Evolutionary conservation across 1,139 yeast species (phyloP).

Genomic region (Taphrina communis): DNA sequence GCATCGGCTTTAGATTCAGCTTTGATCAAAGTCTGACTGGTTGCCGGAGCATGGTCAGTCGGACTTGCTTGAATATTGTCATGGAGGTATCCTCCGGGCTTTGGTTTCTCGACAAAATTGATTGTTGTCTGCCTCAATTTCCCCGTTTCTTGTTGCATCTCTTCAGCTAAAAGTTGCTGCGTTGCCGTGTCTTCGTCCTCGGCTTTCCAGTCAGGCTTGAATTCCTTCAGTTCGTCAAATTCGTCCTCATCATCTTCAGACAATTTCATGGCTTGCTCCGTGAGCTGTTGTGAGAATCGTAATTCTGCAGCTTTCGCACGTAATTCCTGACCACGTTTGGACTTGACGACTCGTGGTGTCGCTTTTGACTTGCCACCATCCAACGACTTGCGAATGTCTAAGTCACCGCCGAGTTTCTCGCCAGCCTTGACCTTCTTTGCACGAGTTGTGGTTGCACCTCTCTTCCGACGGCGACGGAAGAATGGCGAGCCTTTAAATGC

Average conservation of each 20-base stretch:
- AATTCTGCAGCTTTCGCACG: constrained; percentile 39
- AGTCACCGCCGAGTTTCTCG: constrained; percentile 44
- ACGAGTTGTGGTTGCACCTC: constrained; percentile 29
- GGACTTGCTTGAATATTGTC: background rate
- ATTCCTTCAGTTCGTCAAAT: background rate
- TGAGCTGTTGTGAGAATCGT: constrained; percentile 33
- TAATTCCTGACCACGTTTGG: constrained; percentile 38
- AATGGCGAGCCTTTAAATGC: constrained; percentile 42
- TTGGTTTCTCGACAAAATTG: background rate
- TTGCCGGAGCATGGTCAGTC: background rate
- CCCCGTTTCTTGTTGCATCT: constrained; percentile 21
- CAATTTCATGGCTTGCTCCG: background rate
- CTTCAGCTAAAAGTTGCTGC: constrained; percentile 13
- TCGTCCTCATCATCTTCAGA: constrained; percentile 13
- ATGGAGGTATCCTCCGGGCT: background rate
- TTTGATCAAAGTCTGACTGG: background rate
- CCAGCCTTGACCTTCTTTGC: constrained; percentile 42
- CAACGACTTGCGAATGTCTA: constrained; percentile 41
- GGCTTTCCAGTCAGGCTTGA: constrained; percentile 17
- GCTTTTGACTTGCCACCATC: constrained; percentile 45
- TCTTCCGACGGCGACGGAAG: constrained; percentile 39
- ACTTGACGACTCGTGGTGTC: constrained; percentile 37
- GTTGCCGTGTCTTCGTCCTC: constrained; percentile 28
- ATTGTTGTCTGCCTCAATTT: constrained; percentile 10
- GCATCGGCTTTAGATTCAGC: background rate